Conservation (phyloP, 1,284 basidiomycete species). For the Apiotrichum laibachii region DNA sequence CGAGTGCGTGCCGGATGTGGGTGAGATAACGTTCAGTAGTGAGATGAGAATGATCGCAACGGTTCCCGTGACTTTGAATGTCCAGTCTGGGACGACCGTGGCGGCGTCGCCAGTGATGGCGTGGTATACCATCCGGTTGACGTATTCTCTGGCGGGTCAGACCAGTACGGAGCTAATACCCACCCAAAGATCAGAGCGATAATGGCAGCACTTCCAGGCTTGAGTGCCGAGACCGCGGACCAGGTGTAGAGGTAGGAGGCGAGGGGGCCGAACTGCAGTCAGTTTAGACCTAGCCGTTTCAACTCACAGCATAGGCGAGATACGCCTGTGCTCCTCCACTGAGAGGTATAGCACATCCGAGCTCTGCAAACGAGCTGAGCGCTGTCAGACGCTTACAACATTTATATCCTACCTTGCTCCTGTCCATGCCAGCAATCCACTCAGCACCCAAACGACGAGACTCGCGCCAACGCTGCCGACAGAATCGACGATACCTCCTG, state of each 20-base stretch:
- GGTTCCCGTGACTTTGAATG: constrained; percentile 82
- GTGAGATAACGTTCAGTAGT: constrained; percentile 71
- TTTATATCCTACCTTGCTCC: constrained; percentile 60
- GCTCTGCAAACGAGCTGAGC: constrained; percentile 75
- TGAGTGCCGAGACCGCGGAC: constrained; percentile 83
- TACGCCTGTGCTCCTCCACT: constrained; percentile 89
- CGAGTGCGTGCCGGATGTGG: constrained; percentile 73
- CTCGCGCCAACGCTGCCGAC: constrained; percentile 81
- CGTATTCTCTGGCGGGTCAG: constrained; percentile 63
- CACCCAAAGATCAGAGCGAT: constrained; percentile 60
- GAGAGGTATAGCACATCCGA: constrained; percentile 58
- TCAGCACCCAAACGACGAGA: constrained; percentile 71
- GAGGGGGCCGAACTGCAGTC: constrained; percentile 67
- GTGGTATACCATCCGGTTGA: constrained; percentile 60
- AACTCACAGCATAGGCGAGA: constrained; percentile 67
- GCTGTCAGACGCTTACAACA: not conserved
- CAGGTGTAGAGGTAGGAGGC: constrained; percentile 82
- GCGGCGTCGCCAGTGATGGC: constrained; percentile 40
- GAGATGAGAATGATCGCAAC: constrained; percentile 70
- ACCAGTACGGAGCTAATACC: constrained; percentile 21
- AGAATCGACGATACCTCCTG: constrained; percentile 84
- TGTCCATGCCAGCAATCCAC: constrained; percentile 84
- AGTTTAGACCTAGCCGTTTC: not conserved
- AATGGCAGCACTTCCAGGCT: constrained; percentile 60
- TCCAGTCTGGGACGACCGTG: constrained; percentile 78